These are phyloP conservation scores for Lunasporangiospora selenospora DNA, from an alignment of 192 early-diverging fungal genomes.

Conservation along the genomic window DNA sequence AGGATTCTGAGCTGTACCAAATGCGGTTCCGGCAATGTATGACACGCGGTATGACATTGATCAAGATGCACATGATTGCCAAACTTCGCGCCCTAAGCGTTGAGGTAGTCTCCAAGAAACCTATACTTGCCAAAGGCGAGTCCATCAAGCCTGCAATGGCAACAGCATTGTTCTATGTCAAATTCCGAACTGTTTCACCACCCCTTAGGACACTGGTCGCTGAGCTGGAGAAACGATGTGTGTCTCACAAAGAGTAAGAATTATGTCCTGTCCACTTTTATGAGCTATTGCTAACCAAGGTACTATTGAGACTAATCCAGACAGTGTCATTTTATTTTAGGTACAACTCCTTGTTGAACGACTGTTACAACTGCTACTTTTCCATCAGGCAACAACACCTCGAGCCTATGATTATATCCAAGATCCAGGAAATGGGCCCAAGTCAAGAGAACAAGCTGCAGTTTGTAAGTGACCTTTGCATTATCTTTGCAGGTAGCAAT, in stretches of 20 bases:
- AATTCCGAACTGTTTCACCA: constrained; percentile 76
- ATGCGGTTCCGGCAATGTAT: constrained; percentile 96
- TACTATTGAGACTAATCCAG: neutral
- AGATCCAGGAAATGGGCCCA: constrained; percentile 66
- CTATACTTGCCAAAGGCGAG: constrained; percentile 43
- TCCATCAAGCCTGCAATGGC: constrained; percentile 37
- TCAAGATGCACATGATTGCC: constrained; percentile 88
- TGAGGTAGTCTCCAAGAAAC: constrained; percentile 68
- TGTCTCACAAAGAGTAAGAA: constrained; percentile 72
- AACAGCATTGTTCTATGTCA: constrained; percentile 72
- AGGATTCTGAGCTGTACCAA: constrained; percentile 91
- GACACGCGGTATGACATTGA: constrained; percentile 90
- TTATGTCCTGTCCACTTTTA: constrained; percentile 6
- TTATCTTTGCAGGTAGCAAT: neutral
- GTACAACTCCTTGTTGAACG: constrained; percentile 72
- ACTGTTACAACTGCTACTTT: constrained; percentile 83
- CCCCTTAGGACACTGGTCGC: constrained; percentile 66
- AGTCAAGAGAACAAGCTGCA: constrained; percentile 55
- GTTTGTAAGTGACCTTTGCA: constrained; percentile 57
- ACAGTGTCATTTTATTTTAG: constrained; percentile 37
- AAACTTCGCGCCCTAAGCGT: constrained; percentile 67
- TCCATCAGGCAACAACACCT: constrained; percentile 71
- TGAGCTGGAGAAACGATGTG: constrained; percentile 80
- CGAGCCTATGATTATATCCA: constrained; percentile 65
- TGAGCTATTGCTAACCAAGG: too few relatives aligned